Conservation (phyloP, 1,284 basidiomycete species). For the Cryptococcus sp. region DNA sequence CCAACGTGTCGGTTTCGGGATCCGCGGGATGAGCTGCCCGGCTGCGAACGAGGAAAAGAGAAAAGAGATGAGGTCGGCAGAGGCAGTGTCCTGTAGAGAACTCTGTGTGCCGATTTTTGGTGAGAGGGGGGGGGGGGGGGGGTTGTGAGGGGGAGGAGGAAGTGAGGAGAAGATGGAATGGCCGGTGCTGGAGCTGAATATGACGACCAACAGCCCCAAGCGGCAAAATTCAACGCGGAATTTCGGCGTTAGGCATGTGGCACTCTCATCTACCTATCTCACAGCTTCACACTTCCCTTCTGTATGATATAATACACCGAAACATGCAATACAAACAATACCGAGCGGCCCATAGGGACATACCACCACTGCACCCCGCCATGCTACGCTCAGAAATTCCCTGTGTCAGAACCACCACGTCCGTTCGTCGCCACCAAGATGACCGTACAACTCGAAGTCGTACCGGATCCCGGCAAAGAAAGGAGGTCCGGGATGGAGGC, state of each 20-base stretch:
- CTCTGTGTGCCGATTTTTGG: conserved; percentile 19
- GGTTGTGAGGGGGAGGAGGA: conserved; percentile 3
- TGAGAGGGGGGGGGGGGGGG: neutral
- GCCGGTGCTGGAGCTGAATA: too few relatives aligned
- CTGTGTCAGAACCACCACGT: conserved; percentile 23
- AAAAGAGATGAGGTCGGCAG: conserved; percentile 9
- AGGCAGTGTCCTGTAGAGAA: conserved; percentile 9
- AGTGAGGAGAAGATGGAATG: conserved; percentile 1
- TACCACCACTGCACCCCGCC: too few relatives aligned
- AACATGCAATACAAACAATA: too few relatives aligned
- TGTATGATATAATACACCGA: too few relatives aligned
- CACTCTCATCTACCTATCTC: too few relatives aligned
- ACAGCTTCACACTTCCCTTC: too few relatives aligned
- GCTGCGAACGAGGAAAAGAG: neutral
- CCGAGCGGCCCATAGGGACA: too few relatives aligned
- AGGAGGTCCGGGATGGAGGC: too few relatives aligned
- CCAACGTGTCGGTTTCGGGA: neutral
- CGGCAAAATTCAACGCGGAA: too few relatives aligned
- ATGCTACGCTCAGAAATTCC: conserved; percentile 19
- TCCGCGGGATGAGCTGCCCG: neutral
- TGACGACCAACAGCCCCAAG: too few relatives aligned
- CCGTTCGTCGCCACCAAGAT: conserved; percentile 25
- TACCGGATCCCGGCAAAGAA: conserved; percentile 26
- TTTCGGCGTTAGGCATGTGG: too few relatives aligned
- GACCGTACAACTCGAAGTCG: conserved; percentile 16